These are phyloP conservation scores for Claviceps pusilla DNA, from an alignment of 2,329 filamentous ascomycete genomes.

Conservation along the genomic window DNA sequence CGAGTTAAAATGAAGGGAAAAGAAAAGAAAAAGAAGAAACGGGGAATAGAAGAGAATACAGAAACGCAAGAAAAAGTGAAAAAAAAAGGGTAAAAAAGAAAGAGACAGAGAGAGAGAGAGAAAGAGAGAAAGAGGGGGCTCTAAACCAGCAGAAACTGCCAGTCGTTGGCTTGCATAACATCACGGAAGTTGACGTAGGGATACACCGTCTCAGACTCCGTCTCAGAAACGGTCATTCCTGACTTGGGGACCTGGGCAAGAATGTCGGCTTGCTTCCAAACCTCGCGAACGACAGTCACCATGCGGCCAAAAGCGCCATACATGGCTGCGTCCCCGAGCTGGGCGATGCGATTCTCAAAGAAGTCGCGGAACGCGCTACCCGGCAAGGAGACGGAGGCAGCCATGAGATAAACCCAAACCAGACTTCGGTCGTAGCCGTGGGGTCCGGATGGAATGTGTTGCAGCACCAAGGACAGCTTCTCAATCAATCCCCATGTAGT, in stretches of 20 bases:
- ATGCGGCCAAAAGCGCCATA: constrained; percentile 80
- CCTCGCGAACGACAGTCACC: constrained; percentile 60
- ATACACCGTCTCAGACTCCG: constrained; percentile 20
- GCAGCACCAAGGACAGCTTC: constrained; percentile 61
- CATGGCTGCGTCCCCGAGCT: constrained; percentile 61
- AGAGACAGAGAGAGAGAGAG: constrained; percentile 10
- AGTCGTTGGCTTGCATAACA: constrained; percentile 78
- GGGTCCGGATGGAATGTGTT: constrained; percentile 67
- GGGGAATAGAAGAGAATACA: not conserved
- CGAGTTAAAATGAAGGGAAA: not conserved
- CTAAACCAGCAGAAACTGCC: constrained; percentile 86
- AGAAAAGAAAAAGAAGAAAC: constrained; percentile 7
- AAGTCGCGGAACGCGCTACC: constrained; percentile 62
- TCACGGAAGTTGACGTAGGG: constrained; percentile 86
- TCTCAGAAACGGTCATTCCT: constrained; percentile 17
- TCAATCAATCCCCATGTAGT: constrained; percentile 65
- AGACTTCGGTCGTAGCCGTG: constrained; percentile 80
- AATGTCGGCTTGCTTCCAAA: constrained; percentile 66
- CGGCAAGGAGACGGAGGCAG: constrained; percentile 61
- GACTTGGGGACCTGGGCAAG: constrained; percentile 23
- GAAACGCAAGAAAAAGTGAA: not conserved
- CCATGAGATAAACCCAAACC: constrained; percentile 84
- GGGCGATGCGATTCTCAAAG: constrained; percentile 58
- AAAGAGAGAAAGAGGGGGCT: constrained; percentile 1
- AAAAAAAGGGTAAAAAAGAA: constrained; percentile 7